A percentile compares a stretch with the other conserved stretches of the same genome.
Evolutionary conservation across 768 basidiomycete species (phyloP).

Genomic region (Mycena venus): DNA sequence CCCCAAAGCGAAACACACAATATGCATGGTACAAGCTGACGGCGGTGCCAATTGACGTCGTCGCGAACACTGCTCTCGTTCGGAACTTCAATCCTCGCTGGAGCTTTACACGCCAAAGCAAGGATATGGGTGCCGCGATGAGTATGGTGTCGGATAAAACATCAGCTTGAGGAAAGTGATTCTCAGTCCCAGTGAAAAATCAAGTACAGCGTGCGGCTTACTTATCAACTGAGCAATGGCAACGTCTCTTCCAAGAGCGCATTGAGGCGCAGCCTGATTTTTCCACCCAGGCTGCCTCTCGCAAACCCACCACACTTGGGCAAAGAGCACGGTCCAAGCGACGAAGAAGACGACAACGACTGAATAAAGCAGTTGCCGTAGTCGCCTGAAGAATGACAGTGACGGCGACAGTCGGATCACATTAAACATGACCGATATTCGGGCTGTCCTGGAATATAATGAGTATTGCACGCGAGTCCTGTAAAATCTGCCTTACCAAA

Average conservation of each 20-base stretch:
- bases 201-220: conserved; percentile 38
- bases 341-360: conserved; percentile 38
- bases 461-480: background rate
- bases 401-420: conserved; percentile 57
- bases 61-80: conserved; percentile 58
- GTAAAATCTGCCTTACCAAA: conserved; percentile 34
- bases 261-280: conserved; percentile 46
- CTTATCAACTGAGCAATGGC: conserved; percentile 61
- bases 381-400: conserved; percentile 35
- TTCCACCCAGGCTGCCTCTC: conserved; percentile 41
- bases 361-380: conserved; percentile 36
- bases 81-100: conserved; percentile 49
- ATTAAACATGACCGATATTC: conserved; percentile 57
- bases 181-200: background rate
- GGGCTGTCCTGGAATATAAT: conserved; percentile 43
- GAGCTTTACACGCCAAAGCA: conserved; percentile 54
- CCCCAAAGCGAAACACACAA: conserved; percentile 43
- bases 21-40: conserved; percentile 53
- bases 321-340: conserved; percentile 47
- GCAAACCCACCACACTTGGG: conserved; percentile 53
- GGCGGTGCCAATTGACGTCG: conserved; percentile 54
- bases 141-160: conserved; percentile 42
- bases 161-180: background rate
- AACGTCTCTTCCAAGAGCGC: conserved; percentile 54
- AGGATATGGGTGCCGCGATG: conserved; percentile 54